Base-by-base conservation (phyloP, 345 rosid genomes). In the Erodium maritimum region DNA sequence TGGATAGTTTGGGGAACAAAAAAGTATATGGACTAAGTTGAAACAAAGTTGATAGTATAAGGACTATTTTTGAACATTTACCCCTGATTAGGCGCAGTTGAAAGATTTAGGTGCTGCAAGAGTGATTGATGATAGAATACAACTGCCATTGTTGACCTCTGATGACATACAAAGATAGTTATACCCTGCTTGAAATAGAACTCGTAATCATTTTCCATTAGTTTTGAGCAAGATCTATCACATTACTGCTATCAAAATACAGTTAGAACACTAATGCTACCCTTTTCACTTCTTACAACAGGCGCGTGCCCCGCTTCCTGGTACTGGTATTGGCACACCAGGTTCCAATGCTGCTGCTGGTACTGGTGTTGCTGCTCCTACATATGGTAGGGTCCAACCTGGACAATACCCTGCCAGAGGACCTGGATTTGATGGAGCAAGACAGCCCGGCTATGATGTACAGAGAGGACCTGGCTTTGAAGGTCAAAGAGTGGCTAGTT, bases 301-400 rank as follows among this genome's bases (percentile, higher is more conserved):
- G 57, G 70, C 48, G 5, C 56, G 56, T 16, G 60, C 52, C 20
- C 61, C 65, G n/a, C 60, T 20, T 21, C 19, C 48, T 61, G 54
- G 55, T 42, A 18, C 17, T 61, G 61, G 50, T 65, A 59, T 71
- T 55, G 57, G 23, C 48, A 48, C 23, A 57, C 25, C 72, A 54
- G 24, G 4, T 19, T n/a, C 63, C 19, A 48, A 76, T 62, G 66
- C 72, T 33, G 63, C 61, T 34, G 1, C 73, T 48, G 74, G 71
- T 58, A 55, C 62, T 51, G 80, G 59, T 50, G 59, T 63, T 17
- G 62, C 71, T 33, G 58, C 77, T 21, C 56, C 76, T n/a, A 63
- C 76, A 56, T 80, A 77, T 63, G 72, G 59, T 50, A 90, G 88
- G 69, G 61, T 74, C 71, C 98, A 83, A 54, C 67, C 82, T 55